These are phyloP conservation scores for Microcyclosporella mali DNA, from an alignment of 2,329 filamentous ascomycete genomes.

Conservation along the genomic window DNA sequence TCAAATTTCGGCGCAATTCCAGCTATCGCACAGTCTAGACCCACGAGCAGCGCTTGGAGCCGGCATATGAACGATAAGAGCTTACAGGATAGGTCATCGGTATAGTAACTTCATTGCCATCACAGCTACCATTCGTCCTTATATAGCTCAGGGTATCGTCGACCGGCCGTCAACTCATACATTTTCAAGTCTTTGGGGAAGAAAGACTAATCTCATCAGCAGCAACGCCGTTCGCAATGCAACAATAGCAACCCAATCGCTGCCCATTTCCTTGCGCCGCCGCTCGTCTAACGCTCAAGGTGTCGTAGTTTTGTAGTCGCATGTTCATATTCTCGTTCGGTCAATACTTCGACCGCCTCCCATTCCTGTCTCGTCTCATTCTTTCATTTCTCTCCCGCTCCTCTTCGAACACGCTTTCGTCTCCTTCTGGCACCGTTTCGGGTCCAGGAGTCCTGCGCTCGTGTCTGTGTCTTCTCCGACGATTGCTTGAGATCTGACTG, in stretches of 20 bases:
- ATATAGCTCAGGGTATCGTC: too few relatives aligned
- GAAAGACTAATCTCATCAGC: neutral
- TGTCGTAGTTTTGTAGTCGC: neutral
- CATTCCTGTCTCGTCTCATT: constrained; percentile 3
- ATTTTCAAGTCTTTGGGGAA: neutral
- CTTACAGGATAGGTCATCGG: too few relatives aligned
- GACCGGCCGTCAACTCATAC: too few relatives aligned
- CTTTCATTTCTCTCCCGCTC: constrained; percentile 5
- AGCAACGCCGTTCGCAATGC: constrained; percentile 9
- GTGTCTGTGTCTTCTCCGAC: constrained; percentile 61
- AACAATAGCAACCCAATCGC: neutral
- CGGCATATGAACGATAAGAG: too few relatives aligned
- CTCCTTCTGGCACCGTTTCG: constrained; percentile 64
- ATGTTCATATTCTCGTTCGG: neutral
- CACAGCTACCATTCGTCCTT: neutral
- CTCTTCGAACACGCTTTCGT: constrained; percentile 43
- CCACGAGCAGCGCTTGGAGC: too few relatives aligned
- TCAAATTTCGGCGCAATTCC: too few relatives aligned
- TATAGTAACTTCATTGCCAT: too few relatives aligned
- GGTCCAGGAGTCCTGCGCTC: constrained; percentile 59
- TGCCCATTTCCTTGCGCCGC: constrained; percentile 1
- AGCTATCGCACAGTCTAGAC: too few relatives aligned
- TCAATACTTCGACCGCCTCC: constrained; percentile 12
- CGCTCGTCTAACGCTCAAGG: constrained; percentile 2
- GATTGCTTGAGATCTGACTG: constrained; percentile 69